Percentiles rank a stretch among this genome's conserved stretches.
Evolutionary conservation across 2,329 filamentous ascomycete genomes (phyloP).

Genomic region (Cordyceps javanica): DNA sequence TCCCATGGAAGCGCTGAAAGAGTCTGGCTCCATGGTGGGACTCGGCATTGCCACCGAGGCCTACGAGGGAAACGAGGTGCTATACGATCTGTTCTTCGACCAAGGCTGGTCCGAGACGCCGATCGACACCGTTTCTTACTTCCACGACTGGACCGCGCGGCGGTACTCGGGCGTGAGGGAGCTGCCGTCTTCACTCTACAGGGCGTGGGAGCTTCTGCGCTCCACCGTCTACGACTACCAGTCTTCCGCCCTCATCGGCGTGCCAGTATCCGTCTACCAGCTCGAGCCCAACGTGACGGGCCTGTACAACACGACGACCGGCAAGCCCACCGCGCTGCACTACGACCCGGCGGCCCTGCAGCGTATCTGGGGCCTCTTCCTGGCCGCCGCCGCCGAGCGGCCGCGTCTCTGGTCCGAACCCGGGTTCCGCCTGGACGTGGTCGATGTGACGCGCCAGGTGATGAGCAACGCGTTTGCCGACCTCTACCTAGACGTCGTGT

Average conservation of each 20-base stretch:
- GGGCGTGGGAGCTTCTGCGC: slow-evolving; percentile 4
- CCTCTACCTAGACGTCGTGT: background rate
- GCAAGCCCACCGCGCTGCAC: background rate
- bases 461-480: background rate
- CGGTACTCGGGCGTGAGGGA: slow-evolving; percentile 30
- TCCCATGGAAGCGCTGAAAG: slow-evolving; percentile 36
- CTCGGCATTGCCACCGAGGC: slow-evolving; percentile 44
- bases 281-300: background rate
- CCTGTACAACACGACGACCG: background rate
- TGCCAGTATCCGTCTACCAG: slow-evolving; percentile 1
- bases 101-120: slow-evolving; percentile 41
- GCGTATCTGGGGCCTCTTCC: background rate
- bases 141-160: slow-evolving; percentile 36
- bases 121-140: slow-evolving; percentile 39
- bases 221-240: slow-evolving; percentile 1
- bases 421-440: background rate
- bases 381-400: background rate
- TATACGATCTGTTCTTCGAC: slow-evolving; percentile 44
- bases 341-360: slow-evolving; percentile 5
- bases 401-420: background rate
- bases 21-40: slow-evolving; percentile 37
- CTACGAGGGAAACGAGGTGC: slow-evolving; percentile 47
- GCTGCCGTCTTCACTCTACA: background rate
- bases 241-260: background rate
- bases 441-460: slow-evolving; percentile 7